Conservation (phyloP, 352 stramenopile genomes). For the Plasmopara halstedii region DNA sequence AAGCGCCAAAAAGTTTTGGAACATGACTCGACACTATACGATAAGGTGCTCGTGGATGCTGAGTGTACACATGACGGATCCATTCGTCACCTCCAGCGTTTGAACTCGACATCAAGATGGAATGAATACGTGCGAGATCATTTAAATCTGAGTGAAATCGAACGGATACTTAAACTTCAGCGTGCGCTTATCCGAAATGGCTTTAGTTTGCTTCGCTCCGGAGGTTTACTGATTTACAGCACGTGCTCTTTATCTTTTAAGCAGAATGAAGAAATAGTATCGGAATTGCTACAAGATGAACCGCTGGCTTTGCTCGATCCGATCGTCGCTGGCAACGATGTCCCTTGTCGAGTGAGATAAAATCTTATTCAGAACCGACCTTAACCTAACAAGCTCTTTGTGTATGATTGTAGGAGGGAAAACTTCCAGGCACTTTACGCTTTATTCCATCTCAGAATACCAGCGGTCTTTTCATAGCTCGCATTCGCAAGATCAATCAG, state of each 20-base stretch:
- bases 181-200: constrained; percentile 66
- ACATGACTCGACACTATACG: constrained; percentile 51
- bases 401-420: constrained; percentile 29
- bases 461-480: constrained; percentile 69
- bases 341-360: constrained; percentile 39
- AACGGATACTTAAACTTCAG: constrained; percentile 59
- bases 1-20: constrained; percentile 37
- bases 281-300: constrained; percentile 57
- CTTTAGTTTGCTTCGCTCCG: constrained; percentile 81
- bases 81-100: constrained; percentile 78
- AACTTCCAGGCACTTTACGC: constrained; percentile 42
- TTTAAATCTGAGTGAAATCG: constrained; percentile 41
- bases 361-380: neutral
- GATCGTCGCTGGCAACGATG: constrained; percentile 26
- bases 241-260: constrained; percentile 90
- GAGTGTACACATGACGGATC: constrained; percentile 95
- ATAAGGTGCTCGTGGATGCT: constrained; percentile 93
- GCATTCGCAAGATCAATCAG: constrained; percentile 31
- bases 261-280: constrained; percentile 93
- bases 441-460: constrained; percentile 67
- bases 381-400: neutral
- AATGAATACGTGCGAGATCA: constrained; percentile 66
- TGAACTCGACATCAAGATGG: constrained; percentile 64
- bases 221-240: constrained; percentile 91
- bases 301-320: constrained; percentile 25